Evolutionary conservation across 1,139 yeast genomes (phyloP), one percentile per base, ranked within the genome.

Genomic region (Lodderomyces oxycetoniae): DNA sequence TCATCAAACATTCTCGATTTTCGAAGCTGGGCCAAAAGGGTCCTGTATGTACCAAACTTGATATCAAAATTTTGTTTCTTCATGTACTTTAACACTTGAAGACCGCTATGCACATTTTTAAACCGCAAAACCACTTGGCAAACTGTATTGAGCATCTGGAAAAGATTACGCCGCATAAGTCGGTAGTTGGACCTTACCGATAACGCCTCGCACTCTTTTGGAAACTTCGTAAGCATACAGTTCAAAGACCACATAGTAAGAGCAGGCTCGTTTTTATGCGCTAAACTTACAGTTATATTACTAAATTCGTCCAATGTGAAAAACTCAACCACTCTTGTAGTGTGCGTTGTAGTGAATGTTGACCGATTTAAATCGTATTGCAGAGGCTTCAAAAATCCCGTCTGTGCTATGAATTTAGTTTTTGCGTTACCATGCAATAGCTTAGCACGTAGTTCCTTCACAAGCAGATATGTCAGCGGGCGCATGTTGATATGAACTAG

Each of bases 201-300:
- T 24, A 6, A 11, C 9, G 14, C 14, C 23, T 31, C 60, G 52
- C 33, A 54, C 52, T 15, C 9, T 16, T 27, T 20, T 42, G 67
- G 74, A 38, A 66, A 63, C 38, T 66, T 67, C 3, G 58, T 40
- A 7, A 67, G 64, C 36, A 67, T 39, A 10, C 66, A 49, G 26
- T 57, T 59, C 26, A 67, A 49, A 43, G 63, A 67, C 21, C 65
- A 30, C 29, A 59, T 59, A 4, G 71, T 50, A 27, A 53, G 57
- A 2, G 57, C 54, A 4, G 66, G 48, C 39, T 66, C 66, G 10
- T 52, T 51, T 2, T 40, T 38, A n/a, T 46, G 41, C 11, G 63
- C 52, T 7, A 59, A 52, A 23, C 50, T 36, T 12, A 46, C 43
- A 1, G 61, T 47, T 33, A 57, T 57, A 4, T 32, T 26, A 16